Evolutionary conservation across 306 rosid genomes (phyloP), one percentile per base, ranked within the genome.

Genomic region (Prunus mume): DNA sequence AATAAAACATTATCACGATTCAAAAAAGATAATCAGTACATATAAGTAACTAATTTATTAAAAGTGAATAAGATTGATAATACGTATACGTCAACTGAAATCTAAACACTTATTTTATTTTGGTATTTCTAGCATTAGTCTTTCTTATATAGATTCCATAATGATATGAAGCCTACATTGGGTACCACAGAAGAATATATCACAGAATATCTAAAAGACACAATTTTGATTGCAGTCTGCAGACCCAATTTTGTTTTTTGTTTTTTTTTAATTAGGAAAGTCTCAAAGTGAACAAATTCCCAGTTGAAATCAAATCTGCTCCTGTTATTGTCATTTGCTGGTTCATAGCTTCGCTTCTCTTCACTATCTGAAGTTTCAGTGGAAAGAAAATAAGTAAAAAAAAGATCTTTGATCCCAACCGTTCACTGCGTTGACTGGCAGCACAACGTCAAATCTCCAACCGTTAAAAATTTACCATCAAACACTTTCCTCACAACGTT

Each of bases 341-440:
- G 25, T 57, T 72, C 49, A 9, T 43, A 1, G 46, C 24, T 30
- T 25, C 19, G 52, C 41, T 47, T 47, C 6, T n/a, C 41, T 20
- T 20, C 50, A 34, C 11, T 3, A 19, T 7, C 22, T 3, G 8
- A 25, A 41, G 20, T 10, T 41, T 24, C 43, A 41, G 71, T 15
- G 51, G 14, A 65, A 43, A 20, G 43, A 1, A 1, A 1, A 38
- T 0, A 34, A 34, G 8, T 50, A n/a, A 55, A 2, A 20, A 1
- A 73, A 6, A 24, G 30, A 28, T 28, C 6, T 55, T 14, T 47
- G 71, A 85, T 83, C 87, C 10, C 60, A 32, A 49, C 91, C 91
- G 78, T 85, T 65, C 55, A 71, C 73, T 78, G 6, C 75, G 73
- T 83, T 76, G 87, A 87, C 89, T 69, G 67, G 9, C 54, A 43